phyloP scores from a whole-genome alignment of 805 yeast species.

The Barnettozyma californica region DNA sequence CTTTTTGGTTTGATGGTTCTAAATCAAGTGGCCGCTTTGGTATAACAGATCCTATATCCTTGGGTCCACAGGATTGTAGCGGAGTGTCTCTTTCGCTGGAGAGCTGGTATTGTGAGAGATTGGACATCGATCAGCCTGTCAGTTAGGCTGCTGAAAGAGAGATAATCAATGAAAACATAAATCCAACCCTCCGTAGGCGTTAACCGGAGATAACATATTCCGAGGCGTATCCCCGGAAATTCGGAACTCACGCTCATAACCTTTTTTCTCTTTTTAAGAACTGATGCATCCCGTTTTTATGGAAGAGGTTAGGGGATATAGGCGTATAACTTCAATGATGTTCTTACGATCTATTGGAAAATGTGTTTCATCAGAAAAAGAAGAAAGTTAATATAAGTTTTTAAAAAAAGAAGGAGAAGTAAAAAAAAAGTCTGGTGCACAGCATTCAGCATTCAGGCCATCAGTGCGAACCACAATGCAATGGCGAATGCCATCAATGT shows the following conservation, averaged over 20 bases:
- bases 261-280: no score
- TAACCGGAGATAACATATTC: conserved; percentile 1
- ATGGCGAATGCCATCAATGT: conserved; percentile 1
- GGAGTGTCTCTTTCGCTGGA: conserved; percentile 3
- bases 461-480: neutral
- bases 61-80: neutral
- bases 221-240: neutral
- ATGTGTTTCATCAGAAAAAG: no score
- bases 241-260: no score
- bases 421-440: neutral
- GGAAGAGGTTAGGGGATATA: no score
- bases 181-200: neutral
- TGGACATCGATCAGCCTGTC: neutral
- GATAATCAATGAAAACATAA: neutral
- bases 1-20: neutral
- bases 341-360: no score
- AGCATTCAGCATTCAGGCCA: neutral
- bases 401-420: neutral
- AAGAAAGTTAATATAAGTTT: neutral
- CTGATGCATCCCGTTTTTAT: no score
- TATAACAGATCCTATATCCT: neutral
- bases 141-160: neutral
- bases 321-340: no score
- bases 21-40: neutral
- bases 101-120: neutral